These are phyloP conservation scores for Curvularia sp. DNA, from an alignment of 2,329 filamentous ascomycete species.

Conservation along the genomic window DNA sequence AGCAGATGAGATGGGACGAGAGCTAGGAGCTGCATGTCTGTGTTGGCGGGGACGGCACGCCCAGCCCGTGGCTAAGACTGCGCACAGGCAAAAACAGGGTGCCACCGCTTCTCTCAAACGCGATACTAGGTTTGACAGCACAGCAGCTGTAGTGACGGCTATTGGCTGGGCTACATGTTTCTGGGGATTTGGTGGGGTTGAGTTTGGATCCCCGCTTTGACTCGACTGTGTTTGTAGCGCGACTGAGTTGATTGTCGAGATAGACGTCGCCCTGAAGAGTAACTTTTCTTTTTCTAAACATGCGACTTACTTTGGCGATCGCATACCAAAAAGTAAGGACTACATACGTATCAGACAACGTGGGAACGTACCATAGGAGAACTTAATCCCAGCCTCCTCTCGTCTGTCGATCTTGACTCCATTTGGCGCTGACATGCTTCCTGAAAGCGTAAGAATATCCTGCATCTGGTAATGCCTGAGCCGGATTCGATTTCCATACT, in stretches of 20 bases:
- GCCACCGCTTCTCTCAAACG: conserved; percentile 4
- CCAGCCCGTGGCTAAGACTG: conserved; percentile 13
- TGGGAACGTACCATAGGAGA: not conserved
- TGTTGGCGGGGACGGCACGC: conserved; percentile 15
- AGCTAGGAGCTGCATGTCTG: conserved; percentile 8
- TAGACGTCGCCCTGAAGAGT: not conserved
- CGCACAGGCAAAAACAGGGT: conserved; percentile 9
- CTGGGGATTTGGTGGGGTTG: not conserved
- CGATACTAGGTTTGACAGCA: not conserved
- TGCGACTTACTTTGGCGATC: not conserved
- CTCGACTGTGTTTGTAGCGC: not conserved
- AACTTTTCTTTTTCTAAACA: not conserved
- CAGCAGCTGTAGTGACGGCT: not conserved
- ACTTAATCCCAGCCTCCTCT: not conserved
- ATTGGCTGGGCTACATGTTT: not conserved
- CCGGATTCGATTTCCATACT: not conserved
- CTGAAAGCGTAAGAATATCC: not conserved
- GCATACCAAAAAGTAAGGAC: not conserved
- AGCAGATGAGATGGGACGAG: conserved; percentile 1
- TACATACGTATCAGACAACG: not conserved
- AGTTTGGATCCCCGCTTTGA: not conserved
- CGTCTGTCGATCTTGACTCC: not conserved
- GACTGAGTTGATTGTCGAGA: not conserved
- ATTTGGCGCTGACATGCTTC: not conserved
- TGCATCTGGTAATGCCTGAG: not conserved